phyloP scores from a whole-genome alignment of 192 early-diverging fungal species.

The Podila epicladia region DNA sequence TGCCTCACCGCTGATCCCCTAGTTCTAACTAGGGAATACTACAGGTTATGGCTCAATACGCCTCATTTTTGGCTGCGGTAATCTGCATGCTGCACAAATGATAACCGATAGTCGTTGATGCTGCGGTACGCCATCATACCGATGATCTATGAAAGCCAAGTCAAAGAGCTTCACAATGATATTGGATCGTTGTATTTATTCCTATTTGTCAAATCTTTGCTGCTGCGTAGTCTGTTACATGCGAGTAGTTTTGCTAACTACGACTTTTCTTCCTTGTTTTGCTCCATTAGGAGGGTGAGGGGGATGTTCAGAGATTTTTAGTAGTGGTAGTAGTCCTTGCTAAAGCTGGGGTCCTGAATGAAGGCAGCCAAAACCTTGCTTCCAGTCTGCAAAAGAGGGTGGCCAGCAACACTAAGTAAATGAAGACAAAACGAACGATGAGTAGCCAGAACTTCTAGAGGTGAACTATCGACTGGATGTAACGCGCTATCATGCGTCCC shows the following conservation, averaged over 20 bases:
- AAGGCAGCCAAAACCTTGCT: conserved; percentile 93
- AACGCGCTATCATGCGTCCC: not conserved
- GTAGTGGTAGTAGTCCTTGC: conserved; percentile 77
- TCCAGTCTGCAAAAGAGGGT: conserved; percentile 97
- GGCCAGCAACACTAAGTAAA: conserved; percentile 81
- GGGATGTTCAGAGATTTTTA: conserved; percentile 27
- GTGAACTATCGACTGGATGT: not conserved
- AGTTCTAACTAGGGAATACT: too few species aligned
- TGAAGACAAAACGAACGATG: not conserved
- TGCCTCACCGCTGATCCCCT: not conserved
- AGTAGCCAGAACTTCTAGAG: not conserved
- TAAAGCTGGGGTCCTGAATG: conserved; percentile 93
- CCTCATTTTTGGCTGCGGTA: not conserved
- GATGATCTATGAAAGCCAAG: not conserved
- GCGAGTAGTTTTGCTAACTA: not conserved
- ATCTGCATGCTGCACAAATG: not conserved
- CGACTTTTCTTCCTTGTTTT: not conserved
- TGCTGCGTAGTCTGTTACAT: not conserved
- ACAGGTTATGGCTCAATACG: too few species aligned
- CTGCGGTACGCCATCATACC: not conserved
- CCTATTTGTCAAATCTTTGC: not conserved
- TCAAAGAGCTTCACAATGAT: not conserved
- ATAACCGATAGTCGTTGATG: not conserved
- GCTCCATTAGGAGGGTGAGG: not conserved
- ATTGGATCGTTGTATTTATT: not conserved